These are phyloP conservation scores for Cladobotryum protrusum DNA, from an alignment of 2,329 filamentous ascomycete genomes.

Conservation along the genomic window DNA sequence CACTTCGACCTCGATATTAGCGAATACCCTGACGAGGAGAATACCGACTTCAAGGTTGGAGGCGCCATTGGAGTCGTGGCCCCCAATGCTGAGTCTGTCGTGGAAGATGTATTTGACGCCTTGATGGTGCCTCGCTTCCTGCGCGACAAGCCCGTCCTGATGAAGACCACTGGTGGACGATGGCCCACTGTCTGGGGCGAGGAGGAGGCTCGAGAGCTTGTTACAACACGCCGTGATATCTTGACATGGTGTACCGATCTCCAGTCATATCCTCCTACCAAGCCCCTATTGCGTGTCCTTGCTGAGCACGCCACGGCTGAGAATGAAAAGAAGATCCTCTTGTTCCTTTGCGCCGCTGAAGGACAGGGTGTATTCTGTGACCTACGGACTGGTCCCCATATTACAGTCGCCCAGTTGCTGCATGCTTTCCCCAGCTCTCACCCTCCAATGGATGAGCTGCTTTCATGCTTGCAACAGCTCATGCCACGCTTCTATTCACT, in stretches of 20 bases:
- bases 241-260: slow-evolving; percentile 94
- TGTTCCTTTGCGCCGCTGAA: slow-evolving; percentile 80
- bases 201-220: slow-evolving; percentile 74
- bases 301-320: slow-evolving; percentile 76
- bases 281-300: slow-evolving; percentile 75
- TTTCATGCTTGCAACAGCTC: slow-evolving; percentile 74
- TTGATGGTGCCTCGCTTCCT: slow-evolving; percentile 75
- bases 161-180: slow-evolving; percentile 73
- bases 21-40: slow-evolving; percentile 80
- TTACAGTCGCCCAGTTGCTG: slow-evolving; percentile 80
- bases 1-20: slow-evolving; percentile 97
- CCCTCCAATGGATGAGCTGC: slow-evolving; percentile 75
- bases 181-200: slow-evolving; percentile 99
- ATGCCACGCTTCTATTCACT: slow-evolving; percentile 99
- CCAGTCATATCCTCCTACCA: slow-evolving; percentile 86
- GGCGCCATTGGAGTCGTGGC: slow-evolving; percentile 92
- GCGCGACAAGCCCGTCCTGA: slow-evolving; percentile 73
- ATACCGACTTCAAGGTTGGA: slow-evolving; percentile 90
- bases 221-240: slow-evolving; percentile 86
- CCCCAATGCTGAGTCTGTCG: slow-evolving; percentile 69
- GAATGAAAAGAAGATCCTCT: slow-evolving; percentile 82
- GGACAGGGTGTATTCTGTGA: slow-evolving; percentile 92
- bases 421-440: slow-evolving; percentile 87
- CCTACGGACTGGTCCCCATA: slow-evolving; percentile 79
- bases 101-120: slow-evolving; percentile 78